Evolutionary conservation across 371 early-diverging fungal species (phyloP).

Genomic region (Nematocida parisii): DNA sequence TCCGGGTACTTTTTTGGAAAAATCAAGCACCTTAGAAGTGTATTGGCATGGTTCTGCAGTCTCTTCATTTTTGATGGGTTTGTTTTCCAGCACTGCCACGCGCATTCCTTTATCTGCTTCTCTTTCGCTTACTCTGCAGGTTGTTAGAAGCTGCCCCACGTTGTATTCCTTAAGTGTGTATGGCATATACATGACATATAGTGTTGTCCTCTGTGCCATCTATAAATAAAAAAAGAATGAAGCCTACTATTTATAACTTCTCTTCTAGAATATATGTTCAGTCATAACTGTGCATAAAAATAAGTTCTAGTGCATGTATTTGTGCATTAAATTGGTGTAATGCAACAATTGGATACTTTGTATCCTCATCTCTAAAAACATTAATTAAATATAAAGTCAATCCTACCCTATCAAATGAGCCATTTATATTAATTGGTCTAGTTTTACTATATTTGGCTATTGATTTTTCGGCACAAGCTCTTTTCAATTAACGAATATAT

Average conservation of each 20-base stretch:
- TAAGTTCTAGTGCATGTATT: neutral
- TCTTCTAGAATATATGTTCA: neutral
- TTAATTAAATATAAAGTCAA: no score
- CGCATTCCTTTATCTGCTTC: slow-evolving; percentile 58
- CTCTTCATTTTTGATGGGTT: slow-evolving; percentile 39
- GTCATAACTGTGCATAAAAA: neutral
- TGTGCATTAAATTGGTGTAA: no score
- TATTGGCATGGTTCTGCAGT: slow-evolving; percentile 50
- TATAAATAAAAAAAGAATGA: slow-evolving; percentile 42
- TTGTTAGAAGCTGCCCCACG: slow-evolving; percentile 66
- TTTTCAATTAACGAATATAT: no score
- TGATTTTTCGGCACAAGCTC: no score
- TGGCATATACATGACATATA: slow-evolving; percentile 66
- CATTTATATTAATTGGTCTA: no score
- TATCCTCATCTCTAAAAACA: no score
- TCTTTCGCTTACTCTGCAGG: slow-evolving; percentile 62
- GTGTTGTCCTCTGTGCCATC: slow-evolving; percentile 55
- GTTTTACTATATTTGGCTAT: no score
- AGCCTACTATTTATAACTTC: neutral
- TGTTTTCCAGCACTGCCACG: slow-evolving; percentile 60
- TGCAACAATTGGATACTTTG: no score
- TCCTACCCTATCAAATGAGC: no score
- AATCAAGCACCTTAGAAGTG: slow-evolving; percentile 66
- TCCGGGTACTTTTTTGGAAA: slow-evolving; percentile 64
- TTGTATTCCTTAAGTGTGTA: slow-evolving; percentile 67